Percentiles rank a stretch among this genome's conserved stretches.
These are phyloP conservation scores for Fragosphaeria purpurea DNA, from an alignment of 2,329 filamentous ascomycete genomes.

Conservation along the genomic window DNA sequence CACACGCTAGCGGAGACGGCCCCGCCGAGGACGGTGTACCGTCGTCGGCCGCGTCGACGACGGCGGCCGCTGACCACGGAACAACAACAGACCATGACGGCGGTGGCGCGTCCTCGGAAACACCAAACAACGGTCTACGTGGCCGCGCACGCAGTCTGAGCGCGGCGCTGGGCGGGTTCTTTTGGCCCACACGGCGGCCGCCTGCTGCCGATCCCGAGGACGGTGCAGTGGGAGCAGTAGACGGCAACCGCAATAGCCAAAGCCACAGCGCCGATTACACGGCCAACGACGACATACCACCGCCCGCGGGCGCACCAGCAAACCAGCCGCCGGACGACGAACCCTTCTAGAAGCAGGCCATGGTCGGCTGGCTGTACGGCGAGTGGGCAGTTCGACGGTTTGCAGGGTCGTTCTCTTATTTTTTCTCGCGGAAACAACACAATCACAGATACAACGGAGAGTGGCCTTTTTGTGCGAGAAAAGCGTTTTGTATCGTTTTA, in stretches of 20 bases:
- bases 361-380: no score
- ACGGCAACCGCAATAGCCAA: not conserved
- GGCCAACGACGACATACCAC: constrained; percentile 1
- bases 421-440: no score
- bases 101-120: not conserved
- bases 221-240: not conserved
- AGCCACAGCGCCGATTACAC: not conserved
- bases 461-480: no score
- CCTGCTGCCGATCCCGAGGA: not conserved
- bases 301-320: not conserved
- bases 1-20: not conserved
- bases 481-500: no score
- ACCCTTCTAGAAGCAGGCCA: not conserved
- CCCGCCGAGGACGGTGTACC: not conserved
- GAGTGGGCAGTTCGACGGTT: no score
- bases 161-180: constrained; percentile 26
- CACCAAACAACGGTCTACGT: constrained; percentile 14
- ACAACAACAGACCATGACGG: not conserved
- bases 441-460: no score
- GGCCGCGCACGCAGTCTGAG: constrained; percentile 29
- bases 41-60: no score
- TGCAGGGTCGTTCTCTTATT: no score
- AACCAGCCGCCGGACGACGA: not conserved
- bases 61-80: no score
- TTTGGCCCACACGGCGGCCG: constrained; percentile 13